These are phyloP conservation scores for Boechera stricta DNA, from an alignment of 345 rosid genomes.

Conservation along the genomic window DNA sequence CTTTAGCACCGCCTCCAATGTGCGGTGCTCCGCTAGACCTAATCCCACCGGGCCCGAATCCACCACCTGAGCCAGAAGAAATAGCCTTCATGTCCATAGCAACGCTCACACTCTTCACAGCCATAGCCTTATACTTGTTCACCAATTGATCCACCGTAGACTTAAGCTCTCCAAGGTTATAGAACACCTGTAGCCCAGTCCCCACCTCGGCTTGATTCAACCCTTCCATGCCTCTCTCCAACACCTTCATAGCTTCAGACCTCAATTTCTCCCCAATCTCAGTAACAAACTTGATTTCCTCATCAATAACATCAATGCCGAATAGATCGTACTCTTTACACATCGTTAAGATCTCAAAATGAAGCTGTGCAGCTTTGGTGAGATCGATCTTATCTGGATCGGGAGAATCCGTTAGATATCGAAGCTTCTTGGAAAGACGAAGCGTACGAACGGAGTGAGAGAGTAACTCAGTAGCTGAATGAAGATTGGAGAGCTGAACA, in stretches of 20 bases:
- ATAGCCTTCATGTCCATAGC: conserved; percentile 97
- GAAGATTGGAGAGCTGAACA: conserved; percentile 72
- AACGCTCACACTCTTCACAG: conserved; percentile 71
- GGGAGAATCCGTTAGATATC: conserved; percentile 61
- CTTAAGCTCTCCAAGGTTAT: conserved; percentile 87
- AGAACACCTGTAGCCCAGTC: conserved; percentile 94
- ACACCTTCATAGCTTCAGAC: conserved; percentile 76
- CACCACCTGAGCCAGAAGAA: conserved; percentile 58
- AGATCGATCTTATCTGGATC: conserved; percentile 85
- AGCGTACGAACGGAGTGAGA: conserved; percentile 84
- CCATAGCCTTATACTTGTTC: conserved; percentile 76
- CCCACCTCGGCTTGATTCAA: conserved; percentile 97
- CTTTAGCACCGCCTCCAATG: conserved; percentile 89
- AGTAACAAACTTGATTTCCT: conserved; percentile 67
- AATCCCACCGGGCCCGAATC: conserved; percentile 91
- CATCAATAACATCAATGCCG: conserved; percentile 77
- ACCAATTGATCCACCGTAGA: conserved; percentile 80
- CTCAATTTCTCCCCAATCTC: conserved; percentile 75
- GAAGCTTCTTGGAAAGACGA: conserved; percentile 80
- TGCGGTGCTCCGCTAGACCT: conserved; percentile 91
- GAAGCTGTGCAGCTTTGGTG: conserved; percentile 91
- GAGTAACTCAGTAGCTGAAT: conserved; percentile 68
- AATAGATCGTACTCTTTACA: conserved; percentile 75
- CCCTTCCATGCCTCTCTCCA: conserved; percentile 97
- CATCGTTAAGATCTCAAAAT: conserved; percentile 78